Conservation (phyloP, 768 basidiomycete genomes). For the Kwoniella bestiolae region DNA sequence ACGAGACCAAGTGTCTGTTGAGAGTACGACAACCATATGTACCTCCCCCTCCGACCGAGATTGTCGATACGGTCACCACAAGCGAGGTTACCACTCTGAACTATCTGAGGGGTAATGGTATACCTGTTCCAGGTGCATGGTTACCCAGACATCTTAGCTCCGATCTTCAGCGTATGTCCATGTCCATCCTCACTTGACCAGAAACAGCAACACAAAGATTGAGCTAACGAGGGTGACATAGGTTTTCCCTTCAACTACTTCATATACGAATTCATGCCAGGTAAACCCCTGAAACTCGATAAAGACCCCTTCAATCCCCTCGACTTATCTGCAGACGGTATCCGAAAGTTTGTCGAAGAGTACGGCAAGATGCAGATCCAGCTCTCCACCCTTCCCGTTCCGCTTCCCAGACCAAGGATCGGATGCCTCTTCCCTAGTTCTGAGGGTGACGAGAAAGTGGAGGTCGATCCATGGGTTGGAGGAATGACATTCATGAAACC, state of each 20-base stretch:
- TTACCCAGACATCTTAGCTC: conserved; percentile 4
- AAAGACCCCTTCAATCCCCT: neutral
- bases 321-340: neutral
- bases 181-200: too few species aligned
- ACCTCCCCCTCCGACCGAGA: neutral
- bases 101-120: neutral
- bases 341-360: neutral
- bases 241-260: conserved; percentile 18
- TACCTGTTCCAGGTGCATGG: conserved; percentile 6
- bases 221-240: too few species aligned
- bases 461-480: neutral
- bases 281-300: neutral
- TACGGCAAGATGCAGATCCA: neutral
- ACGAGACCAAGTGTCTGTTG: conserved; percentile 11
- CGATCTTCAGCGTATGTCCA: too few species aligned
- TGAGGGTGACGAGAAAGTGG: too few species aligned
- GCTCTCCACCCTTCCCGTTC: neutral
- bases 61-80: neutral
- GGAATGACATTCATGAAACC: neutral
- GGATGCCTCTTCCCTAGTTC: neutral
- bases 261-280: conserved; percentile 11
- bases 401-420: neutral
- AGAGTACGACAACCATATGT: neutral
- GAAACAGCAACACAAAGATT: too few species aligned
- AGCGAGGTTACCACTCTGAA: conserved; percentile 13